Evolutionary conservation across 306 rosid species (phyloP), one percentile per base, ranked within the genome.

Genomic region (Quercus rubra): DNA sequence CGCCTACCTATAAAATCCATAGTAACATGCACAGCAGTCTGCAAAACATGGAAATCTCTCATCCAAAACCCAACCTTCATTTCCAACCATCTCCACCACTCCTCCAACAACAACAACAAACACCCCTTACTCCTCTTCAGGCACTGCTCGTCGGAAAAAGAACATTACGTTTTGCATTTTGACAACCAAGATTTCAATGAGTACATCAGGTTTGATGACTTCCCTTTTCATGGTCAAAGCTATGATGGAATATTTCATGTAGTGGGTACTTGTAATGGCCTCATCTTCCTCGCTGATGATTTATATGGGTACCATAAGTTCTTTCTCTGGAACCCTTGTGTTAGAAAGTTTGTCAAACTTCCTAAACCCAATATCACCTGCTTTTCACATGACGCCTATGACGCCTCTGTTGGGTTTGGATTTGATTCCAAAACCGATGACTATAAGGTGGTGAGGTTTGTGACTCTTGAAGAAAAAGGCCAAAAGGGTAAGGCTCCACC

Each of bases 261-360:
- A 14, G 79, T 62, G 11, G 71, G 59, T 55, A 61, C 61, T 49
- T 76, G 79, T 57, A 62, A 76, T 27, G 79, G 79, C 5, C 25
- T 76, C 61, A 58, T 62, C 17, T 76, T 71, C 46, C 55, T 76
- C 5, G 72, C 71, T 62, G 79, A 76, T 8, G 11, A 62, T 25
- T 23, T 35, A 0, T 66, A 4, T 11, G 11, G 7, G 33, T 6
- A 14, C 21, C 11, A 14, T 1, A 19, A n/a, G 7, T 11, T 59
- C 25, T 7, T 61, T 21, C 17, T 76, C 25, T 76, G 79, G 79
- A 76, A 62, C n/a, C 79, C 79, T 4, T 43, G n/a, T 23, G 10
- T 75, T 46, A 55, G 33, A 18, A 75, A 75, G 28, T 63, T 61
- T 18, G 4, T 76, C 18, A 35, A 6, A 5, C 72, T 76, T 63